Percentiles rank a stretch among this genome's conserved stretches.
phyloP scores from a whole-genome alignment of 2,329 filamentous ascomycete genomes.

The Cadophora luteo-olivacea region DNA sequence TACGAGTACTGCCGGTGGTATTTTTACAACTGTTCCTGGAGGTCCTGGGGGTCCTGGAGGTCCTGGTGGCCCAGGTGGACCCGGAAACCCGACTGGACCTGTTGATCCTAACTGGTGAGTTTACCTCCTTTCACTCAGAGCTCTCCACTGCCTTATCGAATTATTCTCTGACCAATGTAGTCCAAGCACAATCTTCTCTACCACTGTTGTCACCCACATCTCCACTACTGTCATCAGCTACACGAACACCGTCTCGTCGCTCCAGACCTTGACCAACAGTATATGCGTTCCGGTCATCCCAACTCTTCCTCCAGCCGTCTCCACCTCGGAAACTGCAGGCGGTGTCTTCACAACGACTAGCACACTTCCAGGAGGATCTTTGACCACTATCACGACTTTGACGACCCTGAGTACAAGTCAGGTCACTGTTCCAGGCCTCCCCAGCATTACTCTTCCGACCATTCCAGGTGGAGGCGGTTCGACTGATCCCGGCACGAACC shows the following conservation, averaged over 20 bases:
- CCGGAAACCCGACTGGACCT: not conserved
- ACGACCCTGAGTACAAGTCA: constrained; percentile 9
- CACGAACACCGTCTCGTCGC: constrained; percentile 10
- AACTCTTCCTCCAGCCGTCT: constrained; percentile 3
- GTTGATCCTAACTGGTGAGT: constrained; percentile 14
- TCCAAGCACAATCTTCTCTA: not conserved
- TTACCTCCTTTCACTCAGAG: not conserved
- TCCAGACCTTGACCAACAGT: constrained; percentile 14
- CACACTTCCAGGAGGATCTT: not conserved
- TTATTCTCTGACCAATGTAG: not conserved
- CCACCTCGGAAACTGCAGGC: constrained; percentile 10
- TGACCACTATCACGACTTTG: not conserved
- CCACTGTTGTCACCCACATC: constrained; percentile 12
- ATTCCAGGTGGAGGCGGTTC: constrained; percentile 13
- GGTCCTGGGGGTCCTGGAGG: not conserved
- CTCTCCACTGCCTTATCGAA: not conserved
- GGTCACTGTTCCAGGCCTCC: not conserved
- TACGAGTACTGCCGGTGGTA: constrained; percentile 9
- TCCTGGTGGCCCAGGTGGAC: not conserved
- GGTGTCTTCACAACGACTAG: constrained; percentile 17
- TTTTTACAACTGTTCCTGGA: constrained; percentile 7
- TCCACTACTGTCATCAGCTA: constrained; percentile 13
- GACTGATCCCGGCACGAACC: not conserved
- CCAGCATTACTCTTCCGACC: not conserved
- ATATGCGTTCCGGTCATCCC: constrained; percentile 9